Base-by-base conservation (phyloP, 495 filamentous ascomycete species). In the Aspergillus heteromorphus region DNA sequence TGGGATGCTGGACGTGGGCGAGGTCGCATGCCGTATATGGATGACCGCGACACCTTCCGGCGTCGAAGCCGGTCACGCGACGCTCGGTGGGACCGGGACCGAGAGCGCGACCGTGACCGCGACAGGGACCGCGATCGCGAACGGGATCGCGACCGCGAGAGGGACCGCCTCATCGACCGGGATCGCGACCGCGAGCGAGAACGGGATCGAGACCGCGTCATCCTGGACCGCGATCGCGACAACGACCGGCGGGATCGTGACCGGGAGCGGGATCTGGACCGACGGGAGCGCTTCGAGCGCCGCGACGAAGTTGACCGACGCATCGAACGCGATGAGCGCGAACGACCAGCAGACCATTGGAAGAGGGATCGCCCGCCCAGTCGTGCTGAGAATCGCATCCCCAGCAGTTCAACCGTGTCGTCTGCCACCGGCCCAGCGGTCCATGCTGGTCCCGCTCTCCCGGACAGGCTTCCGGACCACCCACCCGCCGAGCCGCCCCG, bases 21-120 rank as follows among this genome's bases (percentile, higher is more conserved):
- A 53, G 79, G 80, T 5, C 74, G 73, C 23, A 61, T 61, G 13
- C 55, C 64, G 0, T 84, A 79, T 60, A 73, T 82, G 7, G 85
- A 89, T 54, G 87, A 89, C 42, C 79, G 85, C 41, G 80, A 84
- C 23, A 55, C 65, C 1, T 76, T 78, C 60, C 70, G 77, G 45
- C 73, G 75, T 34, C 79, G 87, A 45, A 87, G 87, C 62, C 79
- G 85, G 27, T 91, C 88, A 31, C 82, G 86, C 42, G 87, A 89
- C 59, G 76, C 79, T 27, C 80, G 86, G 47, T 80, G 76, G 56
- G 76, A 78, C 42, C 69, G 73, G 14, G 68, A 71, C 27, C 52
- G 64, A 17, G 69, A 68, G 23, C 60, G 71, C 40, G 70, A 75
- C 41, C 66, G 71, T 14, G 70, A 74, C 38, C 66, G 72, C 13